phyloP scores from a whole-genome alignment of 169 alveolate species.

The Plasmodium reichenowi region DNA sequence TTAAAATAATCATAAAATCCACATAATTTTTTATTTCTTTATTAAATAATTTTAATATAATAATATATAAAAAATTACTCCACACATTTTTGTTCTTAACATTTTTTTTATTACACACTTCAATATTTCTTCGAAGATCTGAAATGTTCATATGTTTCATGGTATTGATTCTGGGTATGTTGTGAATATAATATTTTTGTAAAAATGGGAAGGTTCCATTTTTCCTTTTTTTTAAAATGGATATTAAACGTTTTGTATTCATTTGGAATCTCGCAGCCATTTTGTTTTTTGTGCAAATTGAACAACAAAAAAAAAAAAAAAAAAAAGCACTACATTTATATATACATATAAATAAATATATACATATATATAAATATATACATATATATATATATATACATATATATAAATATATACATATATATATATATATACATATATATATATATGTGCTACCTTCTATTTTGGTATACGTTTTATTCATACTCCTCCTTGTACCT shows the following conservation, averaged over 20 bases:
- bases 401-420: background rate
- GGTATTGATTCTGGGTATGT: conserved; percentile 40
- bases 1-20: conserved; percentile 66
- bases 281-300: too few relatives aligned
- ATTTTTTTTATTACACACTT: conserved; percentile 64
- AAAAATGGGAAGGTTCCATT: too few relatives aligned
- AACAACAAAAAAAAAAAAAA: too few relatives aligned
- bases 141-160: conserved; percentile 38
- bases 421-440: conserved; percentile 1
- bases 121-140: conserved; percentile 9
- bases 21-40: conserved; percentile 54
- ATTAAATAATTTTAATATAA: conserved; percentile 36
- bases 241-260: too few relatives aligned
- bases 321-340: background rate
- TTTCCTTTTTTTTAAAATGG: too few relatives aligned
- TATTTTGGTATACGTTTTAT: background rate
- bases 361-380: background rate
- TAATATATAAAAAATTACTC: conserved; percentile 47
- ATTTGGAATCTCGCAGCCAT: too few relatives aligned
- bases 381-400: background rate
- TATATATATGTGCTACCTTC: background rate
- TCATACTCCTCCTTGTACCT: conserved; percentile 70
- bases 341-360: background rate
- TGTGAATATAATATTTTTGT: background rate
- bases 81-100: conserved; percentile 26